Percentiles rank a stretch among this genome's conserved stretches.
Conservation (phyloP, 306 rosid genomes). For the Luffa aegyptiaca region DNA sequence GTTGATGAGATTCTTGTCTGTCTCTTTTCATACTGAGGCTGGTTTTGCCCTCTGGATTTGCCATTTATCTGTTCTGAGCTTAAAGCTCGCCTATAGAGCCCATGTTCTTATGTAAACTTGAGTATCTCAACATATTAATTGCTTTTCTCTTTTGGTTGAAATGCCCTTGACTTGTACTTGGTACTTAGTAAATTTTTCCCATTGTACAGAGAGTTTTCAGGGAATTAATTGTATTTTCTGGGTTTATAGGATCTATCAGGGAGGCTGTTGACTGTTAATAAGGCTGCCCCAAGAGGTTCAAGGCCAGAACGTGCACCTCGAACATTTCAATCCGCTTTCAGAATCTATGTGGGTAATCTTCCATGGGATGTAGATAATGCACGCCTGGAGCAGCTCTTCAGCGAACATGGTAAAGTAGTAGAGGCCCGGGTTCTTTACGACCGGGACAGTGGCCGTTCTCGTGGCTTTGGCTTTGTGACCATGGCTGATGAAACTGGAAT, state of each 20-base stretch:
- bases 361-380: slow-evolving; percentile 78
- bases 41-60: neutral
- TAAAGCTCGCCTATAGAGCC: neutral
- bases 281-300: slow-evolving; percentile 82
- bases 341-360: slow-evolving; percentile 78
- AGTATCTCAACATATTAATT: neutral
- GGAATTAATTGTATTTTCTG: neutral
- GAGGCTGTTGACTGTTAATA: slow-evolving; percentile 72
- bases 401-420: slow-evolving; percentile 68
- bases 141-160: neutral
- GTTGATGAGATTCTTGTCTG: neutral
- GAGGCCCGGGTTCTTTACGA: slow-evolving; percentile 68
- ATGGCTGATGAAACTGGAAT: slow-evolving; percentile 61
- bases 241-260: slow-evolving; percentile 56
- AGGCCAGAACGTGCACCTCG: slow-evolving; percentile 55
- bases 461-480: slow-evolving; percentile 92
- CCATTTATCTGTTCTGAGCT: neutral
- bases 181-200: neutral
- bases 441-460: slow-evolving; percentile 88
- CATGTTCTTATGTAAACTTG: neutral
- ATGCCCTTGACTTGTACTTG: neutral
- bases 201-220: neutral
- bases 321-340: slow-evolving; percentile 21
- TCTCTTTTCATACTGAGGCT: neutral
- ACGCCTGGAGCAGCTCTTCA: slow-evolving; percentile 60